Evolutionary conservation across 768 basidiomycete species (phyloP).

Genomic region (Clitopilus hobsonii): DNA sequence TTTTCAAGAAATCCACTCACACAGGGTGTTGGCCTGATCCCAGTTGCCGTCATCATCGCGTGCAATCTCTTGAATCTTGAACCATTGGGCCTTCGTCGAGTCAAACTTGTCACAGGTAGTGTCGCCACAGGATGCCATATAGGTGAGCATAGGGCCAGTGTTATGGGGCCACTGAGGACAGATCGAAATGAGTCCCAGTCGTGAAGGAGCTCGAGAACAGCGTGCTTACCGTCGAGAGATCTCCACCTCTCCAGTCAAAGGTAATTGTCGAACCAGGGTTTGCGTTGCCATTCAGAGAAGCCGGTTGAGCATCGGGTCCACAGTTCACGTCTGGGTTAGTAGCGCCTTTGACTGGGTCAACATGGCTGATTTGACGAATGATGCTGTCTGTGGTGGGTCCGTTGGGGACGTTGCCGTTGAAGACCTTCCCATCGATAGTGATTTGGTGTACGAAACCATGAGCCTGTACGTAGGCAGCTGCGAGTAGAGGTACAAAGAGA

Average conservation of each 20-base stretch:
- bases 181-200: not conserved
- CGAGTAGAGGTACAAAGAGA: slow-evolving; percentile 25
- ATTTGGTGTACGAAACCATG: slow-evolving; percentile 39
- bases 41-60: slow-evolving; percentile 36
- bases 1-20: slow-evolving; percentile 27
- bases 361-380: slow-evolving; percentile 34
- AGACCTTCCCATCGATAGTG: slow-evolving; percentile 34
- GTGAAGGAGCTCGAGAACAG: slow-evolving; percentile 1
- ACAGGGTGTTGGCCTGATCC: slow-evolving; percentile 46
- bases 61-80: slow-evolving; percentile 63
- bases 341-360: slow-evolving; percentile 48
- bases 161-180: slow-evolving; percentile 42
- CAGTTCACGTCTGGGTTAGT: slow-evolving; percentile 55
- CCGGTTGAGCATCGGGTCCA: slow-evolving; percentile 47
- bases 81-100: slow-evolving; percentile 57
- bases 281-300: slow-evolving; percentile 45
- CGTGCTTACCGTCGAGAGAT: slow-evolving; percentile 26
- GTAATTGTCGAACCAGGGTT: slow-evolving; percentile 54
- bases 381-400: slow-evolving; percentile 21
- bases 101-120: slow-evolving; percentile 59
- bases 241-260: slow-evolving; percentile 55
- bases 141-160: slow-evolving; percentile 69
- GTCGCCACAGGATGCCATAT: slow-evolving; percentile 61
- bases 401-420: slow-evolving; percentile 28
- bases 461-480: slow-evolving; percentile 33